These are phyloP conservation scores for Pilatotrama ljubarskyi DNA, from an alignment of 768 basidiomycete species.

Conservation along the genomic window DNA sequence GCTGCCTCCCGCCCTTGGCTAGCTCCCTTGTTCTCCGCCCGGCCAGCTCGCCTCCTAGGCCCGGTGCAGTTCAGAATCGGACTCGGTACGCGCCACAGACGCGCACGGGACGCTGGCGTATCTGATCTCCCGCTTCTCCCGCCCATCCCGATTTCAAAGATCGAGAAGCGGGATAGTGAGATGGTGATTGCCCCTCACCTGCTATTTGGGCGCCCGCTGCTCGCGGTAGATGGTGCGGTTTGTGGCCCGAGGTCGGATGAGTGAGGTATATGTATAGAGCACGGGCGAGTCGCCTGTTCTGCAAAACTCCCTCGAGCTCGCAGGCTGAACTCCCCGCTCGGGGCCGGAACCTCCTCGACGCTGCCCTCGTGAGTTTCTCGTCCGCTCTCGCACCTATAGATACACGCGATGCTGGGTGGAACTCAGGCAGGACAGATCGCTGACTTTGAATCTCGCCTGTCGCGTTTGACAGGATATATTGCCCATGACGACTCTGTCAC, in stretches of 20 bases:
- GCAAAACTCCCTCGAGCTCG: neutral
- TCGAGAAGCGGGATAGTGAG: neutral
- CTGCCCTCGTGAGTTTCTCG: neutral
- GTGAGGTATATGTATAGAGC: conserved; percentile 1
- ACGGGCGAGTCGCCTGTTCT: neutral
- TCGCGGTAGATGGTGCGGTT: neutral
- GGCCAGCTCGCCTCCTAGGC: too few relatives aligned
- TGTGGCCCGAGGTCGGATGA: neutral
- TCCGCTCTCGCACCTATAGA: neutral
- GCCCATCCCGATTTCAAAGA: conserved; percentile 6
- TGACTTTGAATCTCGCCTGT: conserved; percentile 1
- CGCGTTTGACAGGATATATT: neutral
- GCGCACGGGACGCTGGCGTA: neutral
- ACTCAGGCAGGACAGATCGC: neutral
- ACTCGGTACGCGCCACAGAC: too few relatives aligned
- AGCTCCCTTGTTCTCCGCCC: too few relatives aligned
- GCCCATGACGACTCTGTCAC: neutral
- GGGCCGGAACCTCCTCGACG: too few relatives aligned
- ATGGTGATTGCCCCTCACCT: neutral
- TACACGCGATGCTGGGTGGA: neutral
- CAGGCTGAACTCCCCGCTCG: too few relatives aligned
- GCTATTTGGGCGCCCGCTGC: neutral
- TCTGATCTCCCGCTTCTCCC: neutral
- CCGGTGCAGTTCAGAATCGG: too few relatives aligned
- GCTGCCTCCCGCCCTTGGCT: too few relatives aligned